phyloP scores from a whole-genome alignment of 75 land plant species.

The Cryptomeria japonica region DNA sequence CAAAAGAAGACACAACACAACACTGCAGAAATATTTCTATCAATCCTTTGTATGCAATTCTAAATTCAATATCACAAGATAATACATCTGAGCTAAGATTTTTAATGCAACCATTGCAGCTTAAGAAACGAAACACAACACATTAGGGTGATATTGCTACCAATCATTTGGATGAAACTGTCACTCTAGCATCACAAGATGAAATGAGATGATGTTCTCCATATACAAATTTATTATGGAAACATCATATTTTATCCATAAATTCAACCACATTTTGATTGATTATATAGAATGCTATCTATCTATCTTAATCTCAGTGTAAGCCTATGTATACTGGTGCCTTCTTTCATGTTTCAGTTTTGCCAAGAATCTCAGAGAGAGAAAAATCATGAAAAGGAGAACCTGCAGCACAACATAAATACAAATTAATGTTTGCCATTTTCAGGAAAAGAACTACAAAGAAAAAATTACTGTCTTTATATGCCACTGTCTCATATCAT shows the following conservation, averaged over 20 bases:
- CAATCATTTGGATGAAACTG: neutral
- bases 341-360: neutral
- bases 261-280: neutral
- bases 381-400: constrained; percentile 93
- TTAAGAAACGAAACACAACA: neutral
- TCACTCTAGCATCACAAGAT: neutral
- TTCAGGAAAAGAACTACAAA: too few relatives aligned
- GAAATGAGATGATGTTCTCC: neutral
- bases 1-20: neutral
- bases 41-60: neutral
- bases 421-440: too few relatives aligned
- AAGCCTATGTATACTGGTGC: neutral
- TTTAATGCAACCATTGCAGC: neutral
- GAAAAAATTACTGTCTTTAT: neutral
- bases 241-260: neutral
- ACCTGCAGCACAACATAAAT: constrained; percentile 47
- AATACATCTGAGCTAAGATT: neutral
- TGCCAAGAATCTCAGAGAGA: constrained; percentile 59
- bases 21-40: neutral
- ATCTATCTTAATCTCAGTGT: neutral
- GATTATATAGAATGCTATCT: neutral
- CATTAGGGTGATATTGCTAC: neutral
- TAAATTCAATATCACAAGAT: neutral
- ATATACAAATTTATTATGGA: neutral
- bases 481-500: neutral